These are phyloP conservation scores for Tolypocladium inflatum DNA, from an alignment of 2,329 filamentous ascomycete genomes.

Conservation along the genomic window DNA sequence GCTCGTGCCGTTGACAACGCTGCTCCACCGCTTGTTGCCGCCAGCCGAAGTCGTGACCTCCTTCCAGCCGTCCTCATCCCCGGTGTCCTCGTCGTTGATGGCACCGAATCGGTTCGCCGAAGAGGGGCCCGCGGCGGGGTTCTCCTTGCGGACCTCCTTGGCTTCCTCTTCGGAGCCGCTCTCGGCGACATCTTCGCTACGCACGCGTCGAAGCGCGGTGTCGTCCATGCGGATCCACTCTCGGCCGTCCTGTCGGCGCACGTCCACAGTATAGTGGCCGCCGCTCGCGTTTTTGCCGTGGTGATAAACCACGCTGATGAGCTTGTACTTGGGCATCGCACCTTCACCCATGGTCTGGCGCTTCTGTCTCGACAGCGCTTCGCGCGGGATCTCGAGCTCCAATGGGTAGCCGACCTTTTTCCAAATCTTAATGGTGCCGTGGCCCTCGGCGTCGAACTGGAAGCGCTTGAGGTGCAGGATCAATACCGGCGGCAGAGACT, in stretches of 20 bases:
- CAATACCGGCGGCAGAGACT: constrained; percentile 80
- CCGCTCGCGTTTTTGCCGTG: constrained; percentile 95
- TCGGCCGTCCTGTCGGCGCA: constrained; percentile 83
- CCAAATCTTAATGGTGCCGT: constrained; percentile 91
- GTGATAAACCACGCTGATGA: constrained; percentile 90
- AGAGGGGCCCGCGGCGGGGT: constrained; percentile 21
- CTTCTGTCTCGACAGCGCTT: constrained; percentile 72
- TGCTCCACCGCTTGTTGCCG: constrained; percentile 62
- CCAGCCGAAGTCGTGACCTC: constrained; percentile 58
- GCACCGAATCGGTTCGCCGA: constrained; percentile 65
- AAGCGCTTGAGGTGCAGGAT: constrained; percentile 96
- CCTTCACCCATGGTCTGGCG: constrained; percentile 52
- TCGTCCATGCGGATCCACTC: constrained; percentile 97
- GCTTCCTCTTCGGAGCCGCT: constrained; percentile 69
- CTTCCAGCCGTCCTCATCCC: constrained; percentile 71
- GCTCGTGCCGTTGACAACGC: constrained; percentile 53
- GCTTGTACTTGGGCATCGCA: constrained; percentile 72
- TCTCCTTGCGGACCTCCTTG: constrained; percentile 38
- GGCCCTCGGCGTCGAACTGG: constrained; percentile 77
- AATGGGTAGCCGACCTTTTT: constrained; percentile 95
- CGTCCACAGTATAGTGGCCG: constrained; percentile 96
- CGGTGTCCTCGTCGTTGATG: constrained; percentile 56
- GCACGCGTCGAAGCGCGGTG: constrained; percentile 76
- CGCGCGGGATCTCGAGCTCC: constrained; percentile 85
- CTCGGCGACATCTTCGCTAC: constrained; percentile 81